These are phyloP conservation scores for Arthrobotrys sinensis DNA, from an alignment of 2,329 filamentous ascomycete genomes.

Conservation along the genomic window DNA sequence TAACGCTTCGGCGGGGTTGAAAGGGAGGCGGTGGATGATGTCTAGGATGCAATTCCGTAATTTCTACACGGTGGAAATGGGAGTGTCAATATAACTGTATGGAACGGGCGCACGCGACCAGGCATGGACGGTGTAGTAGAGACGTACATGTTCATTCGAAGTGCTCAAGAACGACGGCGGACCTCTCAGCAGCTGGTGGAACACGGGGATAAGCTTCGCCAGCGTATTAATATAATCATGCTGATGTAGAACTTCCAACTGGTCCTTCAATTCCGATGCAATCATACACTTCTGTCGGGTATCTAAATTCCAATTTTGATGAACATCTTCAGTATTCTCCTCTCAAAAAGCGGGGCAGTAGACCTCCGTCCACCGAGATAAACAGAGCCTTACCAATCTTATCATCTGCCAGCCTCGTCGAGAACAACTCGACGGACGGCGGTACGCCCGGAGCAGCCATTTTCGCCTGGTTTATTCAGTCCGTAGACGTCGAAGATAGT, in stretches of 20 bases:
- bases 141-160: slow-evolving; percentile 83
- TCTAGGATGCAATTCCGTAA: slow-evolving; percentile 93
- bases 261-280: slow-evolving; percentile 89
- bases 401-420: slow-evolving; percentile 60
- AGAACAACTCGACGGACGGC: slow-evolving; percentile 60
- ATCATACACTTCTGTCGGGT: slow-evolving; percentile 84
- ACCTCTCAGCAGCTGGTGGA: slow-evolving; percentile 86
- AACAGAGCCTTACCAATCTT: slow-evolving; percentile 54
- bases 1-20: slow-evolving; percentile 81
- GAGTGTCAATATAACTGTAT: slow-evolving; percentile 27
- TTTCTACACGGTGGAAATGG: slow-evolving; percentile 73
- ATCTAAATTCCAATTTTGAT: slow-evolving; percentile 72
- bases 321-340: neutral
- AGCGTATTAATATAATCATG: slow-evolving; percentile 85
- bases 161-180: slow-evolving; percentile 92
- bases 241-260: slow-evolving; percentile 86
- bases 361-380: neutral
- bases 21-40: slow-evolving; percentile 89
- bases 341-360: neutral
- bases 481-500: slow-evolving; percentile 3
- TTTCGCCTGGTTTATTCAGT: neutral
- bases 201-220: slow-evolving; percentile 88
- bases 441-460: slow-evolving; percentile 53
- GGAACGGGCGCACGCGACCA: slow-evolving; percentile 22
- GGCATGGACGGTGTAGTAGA: neutral